Evolutionary conservation across 495 filamentous ascomycete genomes (phyloP).

Genomic region (Xylaria grammica): DNA sequence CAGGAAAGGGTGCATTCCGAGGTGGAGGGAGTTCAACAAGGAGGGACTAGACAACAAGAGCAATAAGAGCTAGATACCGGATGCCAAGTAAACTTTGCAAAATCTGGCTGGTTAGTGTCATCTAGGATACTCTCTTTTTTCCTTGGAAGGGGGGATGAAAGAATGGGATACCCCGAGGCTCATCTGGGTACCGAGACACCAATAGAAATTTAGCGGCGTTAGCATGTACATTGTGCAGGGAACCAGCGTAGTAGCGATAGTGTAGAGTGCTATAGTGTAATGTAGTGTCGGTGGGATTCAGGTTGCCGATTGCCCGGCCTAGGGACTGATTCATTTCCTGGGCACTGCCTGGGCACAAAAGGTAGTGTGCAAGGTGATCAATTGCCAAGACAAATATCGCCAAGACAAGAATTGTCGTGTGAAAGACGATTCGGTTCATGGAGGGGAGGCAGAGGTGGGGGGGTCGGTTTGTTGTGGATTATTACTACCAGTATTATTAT

Average conservation of each 20-base stretch:
- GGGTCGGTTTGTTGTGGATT: too few species aligned
- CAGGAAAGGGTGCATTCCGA: conserved; percentile 17
- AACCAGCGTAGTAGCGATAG: not conserved
- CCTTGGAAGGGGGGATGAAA: not conserved
- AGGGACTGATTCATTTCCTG: not conserved
- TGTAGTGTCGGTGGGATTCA: not conserved
- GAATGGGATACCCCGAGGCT: not conserved
- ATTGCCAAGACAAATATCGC: too few species aligned
- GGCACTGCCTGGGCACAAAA: too few species aligned
- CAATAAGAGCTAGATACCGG: too few species aligned
- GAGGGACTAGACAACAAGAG: not conserved
- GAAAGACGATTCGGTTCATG: too few species aligned
- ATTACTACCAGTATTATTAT: too few species aligned
- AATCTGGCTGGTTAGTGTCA: not conserved
- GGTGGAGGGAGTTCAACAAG: conserved; percentile 10
- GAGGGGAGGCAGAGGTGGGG: too few species aligned
- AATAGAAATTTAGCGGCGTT: not conserved
- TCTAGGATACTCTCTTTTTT: not conserved
- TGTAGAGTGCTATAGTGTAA: too few species aligned
- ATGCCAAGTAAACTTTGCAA: conserved; percentile 10
- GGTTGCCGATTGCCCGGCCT: conserved; percentile 7
- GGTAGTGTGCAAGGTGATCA: too few species aligned
- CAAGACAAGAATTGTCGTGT: too few species aligned
- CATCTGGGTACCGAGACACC: not conserved
- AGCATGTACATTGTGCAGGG: not conserved